Base-by-base conservation (phyloP, 2,329 filamentous ascomycete species). In the Venturia pyrina region DNA sequence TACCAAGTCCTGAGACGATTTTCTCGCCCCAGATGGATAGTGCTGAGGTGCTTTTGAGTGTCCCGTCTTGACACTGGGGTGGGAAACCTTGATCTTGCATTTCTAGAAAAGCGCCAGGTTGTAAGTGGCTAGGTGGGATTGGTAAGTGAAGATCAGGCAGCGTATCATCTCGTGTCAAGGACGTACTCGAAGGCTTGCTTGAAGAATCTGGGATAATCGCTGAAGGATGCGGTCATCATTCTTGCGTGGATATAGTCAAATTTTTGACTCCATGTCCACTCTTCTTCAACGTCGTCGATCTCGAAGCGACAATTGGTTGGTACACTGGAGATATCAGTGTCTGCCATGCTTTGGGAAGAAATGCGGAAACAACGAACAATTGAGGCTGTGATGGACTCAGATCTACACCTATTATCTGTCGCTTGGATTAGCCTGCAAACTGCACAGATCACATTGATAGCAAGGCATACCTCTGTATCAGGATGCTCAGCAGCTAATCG, bases 221-320 rank as follows among this genome's bases (percentile, higher is more conserved):
- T 63, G 24, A 80, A 73, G 2, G 73, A 74, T 1, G 74, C 77
- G 3, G 72, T 73, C 65, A 81, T 72, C 70, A 75, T 76, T n/a
- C 77, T 75, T 11, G 68, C 71, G 63, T 77, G 78, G 21, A 81
- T 71, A 34, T 78, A 76, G 68, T 81, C 79, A 56, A 81, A 80
- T 1, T 73, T 70, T 34, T 72, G 70, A 0, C 68, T 68, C 24
- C 73, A 80, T 1, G 72, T 74, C 79, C 79, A 81, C n/a, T 74
- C 71, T 21, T 76, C 73, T 53, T 78, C 77, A 10, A 77, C 68
- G 66, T 81, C 77, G 65, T 81, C 79, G 56, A 81, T 72, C 40
- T 79, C 77, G 68, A 84, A 84, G 10, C 73, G 71, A 3, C 82
- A 75, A 64, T 85, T 84, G 13, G 73, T 73, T n/a, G 72, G 70